Conservation (phyloP, 169 alveolate genomes). For the Plasmodium berghei region DNA sequence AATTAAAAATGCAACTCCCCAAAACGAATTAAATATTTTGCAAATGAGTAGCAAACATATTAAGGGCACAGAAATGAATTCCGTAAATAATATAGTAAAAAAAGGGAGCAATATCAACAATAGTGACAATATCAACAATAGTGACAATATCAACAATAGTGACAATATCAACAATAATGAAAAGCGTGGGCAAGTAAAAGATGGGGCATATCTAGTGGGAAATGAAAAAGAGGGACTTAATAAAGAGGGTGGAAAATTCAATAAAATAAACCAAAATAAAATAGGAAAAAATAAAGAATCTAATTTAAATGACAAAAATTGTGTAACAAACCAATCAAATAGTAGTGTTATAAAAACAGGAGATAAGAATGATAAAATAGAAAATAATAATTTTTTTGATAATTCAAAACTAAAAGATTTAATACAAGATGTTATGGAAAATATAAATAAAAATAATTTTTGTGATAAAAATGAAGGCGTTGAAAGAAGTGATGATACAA, state of each 20-base stretch:
- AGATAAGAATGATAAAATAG: background rate
- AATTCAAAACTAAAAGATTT: background rate
- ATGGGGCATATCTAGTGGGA: background rate
- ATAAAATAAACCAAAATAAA: too few species aligned
- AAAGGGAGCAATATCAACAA: background rate
- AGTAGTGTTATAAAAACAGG: background rate
- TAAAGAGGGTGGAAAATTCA: too few species aligned
- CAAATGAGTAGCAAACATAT: too few species aligned
- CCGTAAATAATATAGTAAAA: too few species aligned
- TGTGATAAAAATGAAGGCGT: background rate
- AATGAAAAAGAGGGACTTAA: background rate
- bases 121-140: background rate
- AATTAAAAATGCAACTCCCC: too few species aligned
- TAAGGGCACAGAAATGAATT: too few species aligned
- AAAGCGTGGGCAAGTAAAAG: background rate
- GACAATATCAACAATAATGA: background rate
- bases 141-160: background rate
- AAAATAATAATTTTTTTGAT: background rate
- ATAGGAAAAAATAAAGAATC: too few species aligned
- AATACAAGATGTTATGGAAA: background rate
- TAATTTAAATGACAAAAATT: too few species aligned
- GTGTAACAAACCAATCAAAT: too few species aligned
- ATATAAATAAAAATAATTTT: background rate
- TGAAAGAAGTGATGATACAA: background rate
- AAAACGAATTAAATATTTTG: too few species aligned